Base-by-base conservation (phyloP, 2,329 filamentous ascomycete genomes). In the Coleophoma crateriformis region DNA sequence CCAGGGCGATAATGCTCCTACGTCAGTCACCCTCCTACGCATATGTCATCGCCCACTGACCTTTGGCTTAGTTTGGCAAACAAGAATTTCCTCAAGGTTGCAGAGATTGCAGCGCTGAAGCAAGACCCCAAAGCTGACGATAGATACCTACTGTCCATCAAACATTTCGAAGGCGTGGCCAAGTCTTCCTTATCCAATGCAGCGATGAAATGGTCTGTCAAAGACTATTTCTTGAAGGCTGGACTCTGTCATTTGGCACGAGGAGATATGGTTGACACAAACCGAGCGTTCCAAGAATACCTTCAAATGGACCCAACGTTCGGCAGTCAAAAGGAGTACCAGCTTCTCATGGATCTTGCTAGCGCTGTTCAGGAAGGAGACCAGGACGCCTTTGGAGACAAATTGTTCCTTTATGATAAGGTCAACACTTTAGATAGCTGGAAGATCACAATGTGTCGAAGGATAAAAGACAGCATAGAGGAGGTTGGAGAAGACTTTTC, bases 401-500 rank as follows among this genome's bases (percentile, higher is more conserved):
- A 91, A 67, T 71, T 94, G 55, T 95, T 87, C 75, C 84, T 92
- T 67, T 97, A 82, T 65, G 90, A 96, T 67, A 88, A 95, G 73
- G 77, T 96, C 72, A 94, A 85, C 72, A 94, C 94, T 76, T 73
- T 97, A 63, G 91, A 96, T 66, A 94, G 92, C 74, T 97, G 92
- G 92, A 96, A 96, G 85, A 96, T 88, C 46, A 88, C 86, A 33
- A 74, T 96, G 50, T 69, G 96, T 55, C 72, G 95, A 63, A 81
- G 84, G 59, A 79, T 96, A 62, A 96, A 96, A 84, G 84, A 85
- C 61, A 77, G 77, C 48, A 95, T 96, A 61, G 86, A 92, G 71
- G 78, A 82, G 64, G 74, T 77, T 56, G 81, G 75, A 38, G 84
- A 87, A 57, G 84, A 87, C 61, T 87, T 87, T 61, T 84, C 84